Evolutionary conservation across 2,329 filamentous ascomycete genomes (phyloP).

Genomic region (Pyrenochaeta sp.): DNA sequence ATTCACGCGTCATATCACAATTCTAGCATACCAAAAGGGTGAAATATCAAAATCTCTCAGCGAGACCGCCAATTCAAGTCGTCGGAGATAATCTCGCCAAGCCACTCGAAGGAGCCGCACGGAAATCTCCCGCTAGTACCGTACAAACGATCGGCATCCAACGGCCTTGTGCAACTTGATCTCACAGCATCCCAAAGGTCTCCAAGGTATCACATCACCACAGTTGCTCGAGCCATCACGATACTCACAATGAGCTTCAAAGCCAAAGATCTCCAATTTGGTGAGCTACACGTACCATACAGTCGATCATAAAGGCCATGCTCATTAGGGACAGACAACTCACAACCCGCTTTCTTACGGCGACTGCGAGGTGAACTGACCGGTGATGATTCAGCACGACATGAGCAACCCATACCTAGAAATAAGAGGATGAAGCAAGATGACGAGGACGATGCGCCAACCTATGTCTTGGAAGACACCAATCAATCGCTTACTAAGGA

Average conservation of each 20-base stretch:
- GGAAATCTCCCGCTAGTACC: constrained; percentile 15
- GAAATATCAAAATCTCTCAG: neutral
- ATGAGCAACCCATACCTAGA: constrained; percentile 55
- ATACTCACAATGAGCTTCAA: constrained; percentile 67
- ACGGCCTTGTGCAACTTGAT: constrained; percentile 3
- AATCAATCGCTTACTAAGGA: constrained; percentile 67
- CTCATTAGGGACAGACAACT: constrained; percentile 56
- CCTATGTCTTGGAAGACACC: constrained; percentile 77
- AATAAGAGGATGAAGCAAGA: constrained; percentile 59
- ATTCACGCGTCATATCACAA: constrained; percentile 1
- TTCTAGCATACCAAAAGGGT: neutral
- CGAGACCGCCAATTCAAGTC: neutral
- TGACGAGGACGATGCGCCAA: constrained; percentile 78
- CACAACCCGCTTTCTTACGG: constrained; percentile 57
- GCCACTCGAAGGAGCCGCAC: constrained; percentile 14
- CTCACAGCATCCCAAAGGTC: constrained; percentile 8
- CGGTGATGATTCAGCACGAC: constrained; percentile 57
- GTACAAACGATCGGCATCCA: constrained; percentile 15
- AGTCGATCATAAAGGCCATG: no score
- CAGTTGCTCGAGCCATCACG: neutral
- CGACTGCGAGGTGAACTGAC: constrained; percentile 62
- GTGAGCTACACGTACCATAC: no score
- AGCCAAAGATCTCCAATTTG: constrained; percentile 75
- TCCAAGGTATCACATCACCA: constrained; percentile 9
- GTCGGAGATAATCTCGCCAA: neutral